Percentiles rank a stretch among this genome's conserved stretches.
phyloP scores from a whole-genome alignment of 2,329 filamentous ascomycete species.

The Boeremia exigua region DNA sequence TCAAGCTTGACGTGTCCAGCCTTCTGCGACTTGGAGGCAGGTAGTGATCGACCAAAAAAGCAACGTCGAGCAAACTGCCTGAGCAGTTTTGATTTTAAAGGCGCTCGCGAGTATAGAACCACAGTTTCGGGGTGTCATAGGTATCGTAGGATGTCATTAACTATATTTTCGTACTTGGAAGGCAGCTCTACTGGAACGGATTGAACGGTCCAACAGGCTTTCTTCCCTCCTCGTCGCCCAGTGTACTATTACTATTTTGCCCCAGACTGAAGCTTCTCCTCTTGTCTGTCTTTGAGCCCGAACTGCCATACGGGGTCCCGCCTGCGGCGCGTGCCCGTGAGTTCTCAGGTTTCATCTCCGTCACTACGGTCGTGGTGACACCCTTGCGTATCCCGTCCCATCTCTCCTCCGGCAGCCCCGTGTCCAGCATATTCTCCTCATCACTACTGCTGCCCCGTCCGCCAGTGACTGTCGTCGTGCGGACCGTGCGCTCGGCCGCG shows the following conservation, averaged over 20 bases:
- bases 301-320: background rate
- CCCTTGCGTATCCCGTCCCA: constrained; percentile 21
- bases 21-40: too few relatives aligned
- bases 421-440: constrained; percentile 28
- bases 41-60: too few relatives aligned
- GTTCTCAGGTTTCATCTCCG: constrained; percentile 13
- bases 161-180: background rate
- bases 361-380: constrained; percentile 28
- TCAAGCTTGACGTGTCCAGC: too few relatives aligned
- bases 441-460: constrained; percentile 31
- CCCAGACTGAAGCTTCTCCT: constrained; percentile 21
- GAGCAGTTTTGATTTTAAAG: background rate
- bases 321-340: background rate
- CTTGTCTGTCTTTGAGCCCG: background rate
- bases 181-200: constrained; percentile 8
- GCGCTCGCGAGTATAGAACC: too few relatives aligned
- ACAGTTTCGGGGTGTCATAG: background rate
- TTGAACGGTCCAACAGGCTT: constrained; percentile 15
- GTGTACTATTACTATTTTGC: constrained; percentile 17
- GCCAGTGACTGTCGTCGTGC: constrained; percentile 31
- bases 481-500: constrained; percentile 22
- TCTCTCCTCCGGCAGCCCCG: constrained; percentile 18
- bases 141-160: background rate
- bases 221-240: constrained; percentile 11
- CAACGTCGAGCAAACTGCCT: background rate